These are phyloP conservation scores for Magnaporthiopsis rhizophila DNA, from an alignment of 2,329 filamentous ascomycete genomes.

Conservation along the genomic window DNA sequence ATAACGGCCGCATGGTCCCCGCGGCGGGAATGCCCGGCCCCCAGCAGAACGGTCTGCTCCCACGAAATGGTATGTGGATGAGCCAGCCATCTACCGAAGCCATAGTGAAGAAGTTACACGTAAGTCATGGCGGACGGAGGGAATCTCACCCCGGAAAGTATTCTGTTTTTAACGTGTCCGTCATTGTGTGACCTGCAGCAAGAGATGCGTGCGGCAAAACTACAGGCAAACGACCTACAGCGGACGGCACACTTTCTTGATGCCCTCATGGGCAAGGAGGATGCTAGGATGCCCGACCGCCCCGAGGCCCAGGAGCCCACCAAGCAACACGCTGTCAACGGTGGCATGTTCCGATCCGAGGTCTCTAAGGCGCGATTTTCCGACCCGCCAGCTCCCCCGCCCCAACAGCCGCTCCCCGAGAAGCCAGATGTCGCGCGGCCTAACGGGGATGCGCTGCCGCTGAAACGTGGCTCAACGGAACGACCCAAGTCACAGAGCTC, in stretches of 20 bases:
- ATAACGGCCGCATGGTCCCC: conserved; percentile 53
- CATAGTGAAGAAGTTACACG: conserved; percentile 79
- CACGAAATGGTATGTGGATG: conserved; percentile 77
- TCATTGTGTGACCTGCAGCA: conserved; percentile 40
- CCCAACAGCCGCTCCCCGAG: conserved; percentile 86
- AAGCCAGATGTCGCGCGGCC: conserved; percentile 65
- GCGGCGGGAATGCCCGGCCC: conserved; percentile 36
- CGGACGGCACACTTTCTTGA: conserved; percentile 77
- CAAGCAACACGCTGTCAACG: conserved; percentile 43
- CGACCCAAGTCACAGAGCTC: conserved; percentile 55
- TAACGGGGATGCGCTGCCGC: conserved; percentile 43
- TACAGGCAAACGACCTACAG: conserved; percentile 78
- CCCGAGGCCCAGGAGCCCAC: conserved; percentile 37
- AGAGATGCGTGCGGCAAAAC: conserved; percentile 82
- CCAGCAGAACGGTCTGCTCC: conserved; percentile 52
- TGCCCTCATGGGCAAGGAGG: conserved; percentile 66
- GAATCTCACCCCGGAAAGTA: conserved; percentile 14
- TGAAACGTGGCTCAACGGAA: conserved; percentile 72
- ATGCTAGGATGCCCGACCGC: conserved; percentile 49
- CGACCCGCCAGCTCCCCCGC: conserved; percentile 86
- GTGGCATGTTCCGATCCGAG: conserved; percentile 56
- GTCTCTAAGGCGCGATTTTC: conserved; percentile 72
- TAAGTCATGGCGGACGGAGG: conserved; percentile 36
- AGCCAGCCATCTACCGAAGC: conserved; percentile 89
- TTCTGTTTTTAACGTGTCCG: not conserved